Evolutionary conservation across 208 protist species (phyloP), one percentile per base, ranked within the genome.

Genomic region (Giardia duodenalis): DNA sequence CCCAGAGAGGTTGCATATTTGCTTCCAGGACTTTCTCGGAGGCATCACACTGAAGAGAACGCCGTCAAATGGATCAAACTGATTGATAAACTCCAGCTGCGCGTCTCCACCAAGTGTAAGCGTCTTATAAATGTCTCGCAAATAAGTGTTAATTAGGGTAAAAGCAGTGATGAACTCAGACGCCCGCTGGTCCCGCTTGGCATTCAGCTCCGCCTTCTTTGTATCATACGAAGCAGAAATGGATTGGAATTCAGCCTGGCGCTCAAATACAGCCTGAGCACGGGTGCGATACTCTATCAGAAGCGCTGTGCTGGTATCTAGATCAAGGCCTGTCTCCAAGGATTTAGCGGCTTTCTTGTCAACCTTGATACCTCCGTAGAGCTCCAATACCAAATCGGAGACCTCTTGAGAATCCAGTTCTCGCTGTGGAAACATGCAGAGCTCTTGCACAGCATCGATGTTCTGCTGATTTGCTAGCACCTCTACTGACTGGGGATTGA

Each of bases 21-120:
- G 98, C 95, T 99, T 99, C 99, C 99, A 99, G 92, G 96, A 98
- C 96, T 99, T 99, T 94, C 98, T 99, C 1, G 98, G 98, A 4
- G 99, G 99, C 3, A 98, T 95, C 0, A 99, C 99, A 91, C 87
- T 87, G 93, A 96, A 96, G 4, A 94, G 86, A 46, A 97, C 95
- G 3, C 96, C 96, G 92, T 95, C 94, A 47, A 95, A 95, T 0
- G 94, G 94, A 44, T 95, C 94, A 2, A 93, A 48, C 0, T 87
- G 42, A 95, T 99, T 98, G 0, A 99, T 97, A 42, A 99, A 96
- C 96, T 99, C 99, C 86, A 99, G 96, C 94, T 99, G 98, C 2
- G 99, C 99, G 94, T 99, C 98, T 88, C 99, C 99, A 86, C 98
- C 93, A 39, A 93, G 44, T 19, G 93, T 92, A 0, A 94, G 44